A percentile compares a stretch with the other conserved stretches of the same genome.
Evolutionary conservation across 345 rosid species (phyloP).

Genomic region (Eutrema heterophyllum): DNA sequence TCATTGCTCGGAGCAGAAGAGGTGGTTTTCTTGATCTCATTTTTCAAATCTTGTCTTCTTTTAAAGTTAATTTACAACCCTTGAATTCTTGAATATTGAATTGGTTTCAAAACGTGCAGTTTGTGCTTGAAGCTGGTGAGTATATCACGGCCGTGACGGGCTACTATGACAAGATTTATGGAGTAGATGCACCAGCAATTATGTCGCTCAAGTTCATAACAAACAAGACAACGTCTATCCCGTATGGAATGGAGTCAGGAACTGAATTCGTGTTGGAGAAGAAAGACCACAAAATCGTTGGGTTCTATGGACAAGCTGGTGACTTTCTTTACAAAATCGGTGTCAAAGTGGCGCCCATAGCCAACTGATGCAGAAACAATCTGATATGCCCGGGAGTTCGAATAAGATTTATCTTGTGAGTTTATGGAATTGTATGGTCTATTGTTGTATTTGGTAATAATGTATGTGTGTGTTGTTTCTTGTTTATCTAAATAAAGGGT

Average conservation of each 20-base stretch:
- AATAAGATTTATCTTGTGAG: conserved; percentile 6
- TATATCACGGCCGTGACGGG: conserved; percentile 20
- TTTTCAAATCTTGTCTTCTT: not conserved
- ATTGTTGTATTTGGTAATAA: not conserved
- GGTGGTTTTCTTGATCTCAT: conserved; percentile 19
- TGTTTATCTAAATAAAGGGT: conserved; percentile 11
- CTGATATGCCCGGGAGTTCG: not conserved
- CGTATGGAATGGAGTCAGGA: conserved; percentile 21
- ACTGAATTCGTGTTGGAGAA: conserved; percentile 15
- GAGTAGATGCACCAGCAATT: conserved; percentile 1
- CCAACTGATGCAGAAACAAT: conserved; percentile 6
- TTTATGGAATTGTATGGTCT: conserved; percentile 2
- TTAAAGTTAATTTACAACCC: not conserved
- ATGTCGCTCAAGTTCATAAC: conserved; percentile 20
- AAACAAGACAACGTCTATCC: conserved; percentile 15
- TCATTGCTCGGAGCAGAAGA: conserved; percentile 25
- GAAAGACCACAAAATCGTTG: conserved; percentile 28
- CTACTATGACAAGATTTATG: conserved; percentile 21
- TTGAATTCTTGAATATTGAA: not conserved
- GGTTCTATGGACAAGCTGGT: conserved; percentile 29
- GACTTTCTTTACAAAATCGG: conserved; percentile 21
- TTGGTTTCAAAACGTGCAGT: conserved; percentile 29
- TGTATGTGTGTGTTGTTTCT: not conserved
- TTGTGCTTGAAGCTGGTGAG: conserved; percentile 28
- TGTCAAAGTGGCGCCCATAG: conserved; percentile 26